Evolutionary conservation across 139 green algal genomes (phyloP).

Genomic region (Zygnema circumcarinatum): DNA sequence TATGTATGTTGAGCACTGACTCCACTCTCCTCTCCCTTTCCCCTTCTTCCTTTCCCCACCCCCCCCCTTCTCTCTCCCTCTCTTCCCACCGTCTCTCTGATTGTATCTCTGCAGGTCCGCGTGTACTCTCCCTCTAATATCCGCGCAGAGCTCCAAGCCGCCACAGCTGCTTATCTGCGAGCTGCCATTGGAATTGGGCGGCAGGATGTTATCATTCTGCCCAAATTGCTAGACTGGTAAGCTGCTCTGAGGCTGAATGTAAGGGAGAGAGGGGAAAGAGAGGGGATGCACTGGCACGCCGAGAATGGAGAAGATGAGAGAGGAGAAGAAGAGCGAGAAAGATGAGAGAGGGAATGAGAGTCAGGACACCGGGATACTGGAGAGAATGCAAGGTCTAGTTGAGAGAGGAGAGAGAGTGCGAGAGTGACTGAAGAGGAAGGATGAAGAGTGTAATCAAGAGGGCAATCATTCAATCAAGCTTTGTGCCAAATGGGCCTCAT

Average conservation of each 20-base stretch:
- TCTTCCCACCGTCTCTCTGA: neutral
- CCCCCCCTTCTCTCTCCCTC: no score
- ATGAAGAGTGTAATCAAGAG: no score
- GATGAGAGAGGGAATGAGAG: neutral
- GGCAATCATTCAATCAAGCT: no score
- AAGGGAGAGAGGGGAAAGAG: neutral
- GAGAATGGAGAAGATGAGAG: neutral
- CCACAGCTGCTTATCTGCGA: constrained; percentile 15
- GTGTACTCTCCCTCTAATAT: constrained; percentile 23
- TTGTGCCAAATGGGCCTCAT: no score
- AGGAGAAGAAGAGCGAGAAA: no score
- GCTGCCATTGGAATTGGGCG: constrained; percentile 27
- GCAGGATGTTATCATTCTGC: constrained; percentile 37
- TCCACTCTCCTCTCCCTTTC: no score
- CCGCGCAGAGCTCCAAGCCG: constrained; percentile 9
- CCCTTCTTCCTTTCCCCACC: no score
- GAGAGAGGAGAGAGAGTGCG: no score
- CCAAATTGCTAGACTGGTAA: constrained; percentile 48
- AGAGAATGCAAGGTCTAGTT: no score
- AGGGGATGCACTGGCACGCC: neutral
- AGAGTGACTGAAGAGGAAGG: no score
- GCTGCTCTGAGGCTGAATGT: neutral
- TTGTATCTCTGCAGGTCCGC: constrained; percentile 22
- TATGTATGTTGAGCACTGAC: neutral
- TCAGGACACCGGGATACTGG: neutral